Evolutionary conservation across 495 filamentous ascomycete genomes (phyloP), one percentile per base, ranked within the genome.

Genomic region (Neurospora sp.): DNA sequence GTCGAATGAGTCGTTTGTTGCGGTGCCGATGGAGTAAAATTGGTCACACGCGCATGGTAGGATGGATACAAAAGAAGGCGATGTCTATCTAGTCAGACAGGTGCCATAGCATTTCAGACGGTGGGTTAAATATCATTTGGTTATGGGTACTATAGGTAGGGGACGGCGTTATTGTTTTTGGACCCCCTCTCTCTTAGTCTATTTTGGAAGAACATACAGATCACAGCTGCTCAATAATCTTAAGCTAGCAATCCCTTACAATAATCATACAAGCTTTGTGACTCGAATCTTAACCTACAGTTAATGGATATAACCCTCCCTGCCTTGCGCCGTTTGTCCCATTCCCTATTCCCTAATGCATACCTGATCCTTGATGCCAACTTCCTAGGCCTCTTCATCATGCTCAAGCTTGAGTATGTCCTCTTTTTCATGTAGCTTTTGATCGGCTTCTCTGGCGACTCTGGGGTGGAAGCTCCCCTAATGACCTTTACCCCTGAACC

Each of bases 1-100:
- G 12, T 69, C 69, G 39, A 71, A 72, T 10, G 79, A 77, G 42
- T 78, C 76, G 38, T 80, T 77, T 71, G 71, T 79, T 42, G 70
- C 76, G 1, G 79, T 80, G 44, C 76, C 76, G 16, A 76, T 78
- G 69, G 78, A 81, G n/a, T 77, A 79, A 2, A 46, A 16, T 39
- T 39, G 38, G 38, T 9, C 38, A 10, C 9, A 39, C 38, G 38
- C 38, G 38, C 38, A 39, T 39, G 38, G 8, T 39, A 9, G 83
- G 82, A 82, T 80, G 75, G 74, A 80, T 72, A 44, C 69, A 27
- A 73, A 8, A 16, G 44, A 65, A 11, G 35, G 20, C 39, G 16
- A 1, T 31, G 20, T 61, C 22, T 31, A 61, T 16, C 4, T 16
- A 61, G 22, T 1, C 31, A 22, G 20, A 22, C 22, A 61, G 12